These are phyloP conservation scores for Limnomonas spitsbergensis DNA, from an alignment of 139 green algal genomes.

Conservation along the genomic window DNA sequence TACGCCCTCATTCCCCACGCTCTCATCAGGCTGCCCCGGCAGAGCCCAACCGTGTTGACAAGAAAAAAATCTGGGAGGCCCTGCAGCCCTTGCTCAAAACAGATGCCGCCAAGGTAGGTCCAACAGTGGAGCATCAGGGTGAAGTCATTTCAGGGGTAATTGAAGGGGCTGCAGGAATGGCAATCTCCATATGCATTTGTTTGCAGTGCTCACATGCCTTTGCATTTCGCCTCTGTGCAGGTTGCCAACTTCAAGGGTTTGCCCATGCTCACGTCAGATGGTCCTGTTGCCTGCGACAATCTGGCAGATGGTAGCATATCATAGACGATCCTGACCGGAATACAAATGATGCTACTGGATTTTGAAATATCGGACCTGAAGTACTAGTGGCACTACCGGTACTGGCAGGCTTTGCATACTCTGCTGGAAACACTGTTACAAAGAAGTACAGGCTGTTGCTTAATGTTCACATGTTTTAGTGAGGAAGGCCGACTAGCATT, in stretches of 20 bases:
- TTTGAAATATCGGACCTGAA: too few species aligned
- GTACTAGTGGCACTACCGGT: too few species aligned
- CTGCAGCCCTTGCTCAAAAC: slow-evolving; percentile 68
- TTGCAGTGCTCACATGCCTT: neutral
- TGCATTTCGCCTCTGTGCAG: neutral
- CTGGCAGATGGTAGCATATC: neutral
- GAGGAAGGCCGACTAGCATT: too few species aligned
- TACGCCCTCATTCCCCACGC: too few species aligned
- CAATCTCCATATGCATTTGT: neutral
- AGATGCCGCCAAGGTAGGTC: slow-evolving; percentile 20
- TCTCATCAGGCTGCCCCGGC: slow-evolving; percentile 9
- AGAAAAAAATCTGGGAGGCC: slow-evolving; percentile 81
- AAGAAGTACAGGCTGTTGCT: too few species aligned
- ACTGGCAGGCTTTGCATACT: too few species aligned
- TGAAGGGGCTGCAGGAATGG: neutral
- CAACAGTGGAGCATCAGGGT: neutral
- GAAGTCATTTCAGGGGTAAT: neutral
- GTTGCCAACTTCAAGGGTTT: slow-evolving; percentile 1
- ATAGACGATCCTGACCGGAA: too few species aligned
- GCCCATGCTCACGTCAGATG: neutral
- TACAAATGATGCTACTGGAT: too few species aligned
- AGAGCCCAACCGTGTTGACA: slow-evolving; percentile 53
- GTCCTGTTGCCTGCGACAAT: neutral
- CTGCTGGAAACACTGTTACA: too few species aligned
- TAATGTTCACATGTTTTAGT: too few species aligned